A percentile compares a stretch with the other conserved stretches of the same genome.
Conservation (phyloP, 2,329 filamentous ascomycete genomes). For the Aureobasidium namibiae region DNA sequence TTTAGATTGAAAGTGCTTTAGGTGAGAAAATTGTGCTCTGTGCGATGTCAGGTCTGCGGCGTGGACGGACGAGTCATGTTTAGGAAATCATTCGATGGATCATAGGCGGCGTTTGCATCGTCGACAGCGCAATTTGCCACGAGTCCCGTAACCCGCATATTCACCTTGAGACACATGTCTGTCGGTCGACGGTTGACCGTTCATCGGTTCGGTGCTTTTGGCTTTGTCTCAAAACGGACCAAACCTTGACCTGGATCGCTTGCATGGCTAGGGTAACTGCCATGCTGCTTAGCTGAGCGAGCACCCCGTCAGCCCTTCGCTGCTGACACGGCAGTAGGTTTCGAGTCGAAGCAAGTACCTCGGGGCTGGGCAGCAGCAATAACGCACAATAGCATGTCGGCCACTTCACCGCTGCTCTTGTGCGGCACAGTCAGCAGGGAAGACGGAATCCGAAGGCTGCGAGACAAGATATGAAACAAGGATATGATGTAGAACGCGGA, state of each 20-base stretch:
- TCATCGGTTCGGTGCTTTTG: conserved; percentile 11
- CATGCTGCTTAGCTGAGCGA: conserved; percentile 9
- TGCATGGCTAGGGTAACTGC: not conserved
- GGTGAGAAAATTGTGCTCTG: conserved; percentile 7
- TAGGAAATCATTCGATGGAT: too few relatives aligned
- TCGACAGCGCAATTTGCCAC: conserved; percentile 13
- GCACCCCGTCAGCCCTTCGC: not conserved
- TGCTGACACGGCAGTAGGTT: conserved; percentile 1
- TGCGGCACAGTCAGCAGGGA: conserved; percentile 8
- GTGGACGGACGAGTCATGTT: conserved; percentile 8
- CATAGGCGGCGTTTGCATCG: conserved; percentile 9
- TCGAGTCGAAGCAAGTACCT: not conserved
- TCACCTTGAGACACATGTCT: conserved; percentile 12
- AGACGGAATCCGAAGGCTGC: conserved; percentile 3
- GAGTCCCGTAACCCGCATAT: not conserved
- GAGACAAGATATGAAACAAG: conserved; percentile 10
- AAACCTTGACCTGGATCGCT: conserved; percentile 11
- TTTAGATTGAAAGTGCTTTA: conserved; percentile 12
- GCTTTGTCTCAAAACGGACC: conserved; percentile 10
- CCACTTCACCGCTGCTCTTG: not conserved
- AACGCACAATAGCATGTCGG: not conserved
- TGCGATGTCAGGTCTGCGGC: conserved; percentile 3
- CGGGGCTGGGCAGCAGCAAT: not conserved
- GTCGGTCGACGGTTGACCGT: conserved; percentile 2
- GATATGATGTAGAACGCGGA: not conserved